Evolutionary conservation across 768 basidiomycete species (phyloP), one percentile per base, ranked within the genome.

Genomic region (Hericium alpestre): DNA sequence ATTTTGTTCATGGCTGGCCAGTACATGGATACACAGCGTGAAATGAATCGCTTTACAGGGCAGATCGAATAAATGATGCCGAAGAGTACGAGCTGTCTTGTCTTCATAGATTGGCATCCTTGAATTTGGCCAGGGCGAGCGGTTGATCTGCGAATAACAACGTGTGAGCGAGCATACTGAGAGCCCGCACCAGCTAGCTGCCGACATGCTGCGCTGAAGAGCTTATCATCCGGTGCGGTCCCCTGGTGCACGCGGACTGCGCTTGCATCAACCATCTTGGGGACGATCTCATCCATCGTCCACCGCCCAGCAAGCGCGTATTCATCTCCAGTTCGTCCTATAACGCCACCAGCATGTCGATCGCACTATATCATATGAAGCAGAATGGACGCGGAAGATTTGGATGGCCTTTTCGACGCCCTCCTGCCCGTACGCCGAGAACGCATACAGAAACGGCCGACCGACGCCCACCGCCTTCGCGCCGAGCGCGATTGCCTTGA

Each of bases 241-340:
- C 80, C 83, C 18, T 81, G 68, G 62, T 90, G 90, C 20, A 74
- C 67, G 52, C 75, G 72, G 27, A 94, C 71, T 53, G 80, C 83
- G 2, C 81, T 81, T 5, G 84, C 83, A 60, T 97, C 92, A 8
- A 98, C 91, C 94, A 98, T 94, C 47, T 83, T 81, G 0, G 88
- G 90, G 0, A 83, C 81, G 56, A 98, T 73, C 38, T 97, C 91
- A 54, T 77, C 78, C 47, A 98, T 69, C 0, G 80, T 87, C 3
- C 77, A 82, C 0, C 93, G 7, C 95, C 95, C 27, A 99, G 71
- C 1, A 98, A 76, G 15, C 94, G 86, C 81, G 97, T 79, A 71
- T 95, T 93, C 95, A 98, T 97, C 75, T 94, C 91, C 64, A 99
- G 92, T 70, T 99, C 95, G 63, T 94, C 91, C 92, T 97, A 66